A percentile compares a stretch with the other conserved stretches of the same genome.
Evolutionary conservation across 2,329 filamentous ascomycete genomes (phyloP).

Genomic region (Phialophora macrospora): DNA sequence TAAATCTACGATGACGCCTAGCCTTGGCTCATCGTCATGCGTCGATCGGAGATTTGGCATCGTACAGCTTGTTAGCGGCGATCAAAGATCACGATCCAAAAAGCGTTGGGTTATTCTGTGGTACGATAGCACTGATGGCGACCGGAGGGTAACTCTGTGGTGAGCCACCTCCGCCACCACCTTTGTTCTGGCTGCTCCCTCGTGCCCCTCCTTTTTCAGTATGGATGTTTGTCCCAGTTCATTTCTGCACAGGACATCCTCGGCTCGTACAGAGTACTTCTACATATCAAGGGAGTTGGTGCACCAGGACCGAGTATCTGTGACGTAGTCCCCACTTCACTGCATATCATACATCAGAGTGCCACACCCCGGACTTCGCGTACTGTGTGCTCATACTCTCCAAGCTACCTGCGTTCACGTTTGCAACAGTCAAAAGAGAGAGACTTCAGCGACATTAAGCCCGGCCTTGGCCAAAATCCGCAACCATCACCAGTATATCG

Average conservation of each 20-base stretch:
- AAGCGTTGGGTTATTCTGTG: not conserved
- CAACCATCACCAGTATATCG: not conserved
- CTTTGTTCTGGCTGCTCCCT: not conserved
- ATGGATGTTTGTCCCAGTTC: not conserved
- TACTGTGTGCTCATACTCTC: not conserved
- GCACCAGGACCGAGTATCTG: not conserved
- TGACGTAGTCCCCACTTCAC: conserved; percentile 9
- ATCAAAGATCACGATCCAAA: not conserved
- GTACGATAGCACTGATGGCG: not conserved
- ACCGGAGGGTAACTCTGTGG: not conserved
- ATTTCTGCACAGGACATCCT: not conserved
- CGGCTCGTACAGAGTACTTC: not conserved
- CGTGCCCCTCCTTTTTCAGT: not conserved
- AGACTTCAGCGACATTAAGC: not conserved
- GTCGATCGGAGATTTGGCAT: not conserved
- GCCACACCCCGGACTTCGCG: not conserved
- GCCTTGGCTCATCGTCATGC: not conserved
- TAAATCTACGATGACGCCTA: not conserved
- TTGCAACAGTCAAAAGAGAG: not conserved
- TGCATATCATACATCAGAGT: conserved; percentile 8
- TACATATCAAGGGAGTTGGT: not conserved
- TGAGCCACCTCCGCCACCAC: not conserved
- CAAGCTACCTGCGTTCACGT: not conserved
- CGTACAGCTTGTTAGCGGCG: not conserved
- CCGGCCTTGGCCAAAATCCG: conserved; percentile 1